These are phyloP conservation scores for Albizia julibrissin DNA, from an alignment of 306 rosid species.

Conservation along the genomic window DNA sequence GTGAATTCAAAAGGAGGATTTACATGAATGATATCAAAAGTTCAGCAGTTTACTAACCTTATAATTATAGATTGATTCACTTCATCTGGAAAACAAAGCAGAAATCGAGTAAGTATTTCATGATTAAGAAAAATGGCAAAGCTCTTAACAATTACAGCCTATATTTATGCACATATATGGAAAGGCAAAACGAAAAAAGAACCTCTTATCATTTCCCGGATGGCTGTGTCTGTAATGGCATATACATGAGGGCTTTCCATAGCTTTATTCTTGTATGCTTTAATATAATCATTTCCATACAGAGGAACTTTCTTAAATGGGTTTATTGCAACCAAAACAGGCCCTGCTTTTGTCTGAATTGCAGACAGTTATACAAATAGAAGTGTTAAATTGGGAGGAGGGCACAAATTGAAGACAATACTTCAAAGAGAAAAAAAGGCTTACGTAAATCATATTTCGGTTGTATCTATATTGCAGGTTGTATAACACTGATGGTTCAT, in stretches of 20 bases:
- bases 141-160: conserved; percentile 20
- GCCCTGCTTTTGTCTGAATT: conserved; percentile 89
- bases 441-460: conserved; percentile 81
- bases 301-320: conserved; percentile 89
- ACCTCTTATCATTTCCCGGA: conserved; percentile 93
- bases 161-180: background rate
- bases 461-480: conserved; percentile 89
- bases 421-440: conserved; percentile 35
- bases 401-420: conserved; percentile 18
- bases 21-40: background rate
- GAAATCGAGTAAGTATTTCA: conserved; percentile 36
- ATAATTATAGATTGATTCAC: conserved; percentile 91
- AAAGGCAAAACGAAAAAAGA: background rate
- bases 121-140: conserved; percentile 27
- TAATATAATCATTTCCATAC: conserved; percentile 79
- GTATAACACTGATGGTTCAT: conserved; percentile 87
- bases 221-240: conserved; percentile 92
- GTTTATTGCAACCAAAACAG: conserved; percentile 94
- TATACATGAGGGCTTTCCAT: conserved; percentile 87
- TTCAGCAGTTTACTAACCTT: conserved; percentile 57
- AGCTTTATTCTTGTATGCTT: conserved; percentile 75
- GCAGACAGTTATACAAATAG: conserved; percentile 33
- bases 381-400: conserved; percentile 5
- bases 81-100: conserved; percentile 71
- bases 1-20: background rate